Evolutionary conservation across 1,284 basidiomycete species (phyloP), one percentile per base, ranked within the genome.

Genomic region (Sporisorium scitamineum): DNA sequence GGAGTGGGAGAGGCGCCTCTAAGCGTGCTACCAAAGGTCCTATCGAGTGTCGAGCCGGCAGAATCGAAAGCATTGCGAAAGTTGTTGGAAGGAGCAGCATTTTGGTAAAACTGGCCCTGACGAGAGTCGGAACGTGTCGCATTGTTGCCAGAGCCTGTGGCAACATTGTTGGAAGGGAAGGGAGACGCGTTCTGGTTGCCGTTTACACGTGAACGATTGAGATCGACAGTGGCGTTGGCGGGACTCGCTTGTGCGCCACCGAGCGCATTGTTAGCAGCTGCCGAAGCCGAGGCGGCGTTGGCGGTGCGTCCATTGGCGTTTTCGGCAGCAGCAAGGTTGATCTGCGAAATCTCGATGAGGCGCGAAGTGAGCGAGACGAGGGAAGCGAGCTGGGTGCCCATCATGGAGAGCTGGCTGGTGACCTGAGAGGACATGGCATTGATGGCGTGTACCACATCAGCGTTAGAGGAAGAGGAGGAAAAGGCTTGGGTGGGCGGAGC

Each of bases 341-440:
- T 56, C 24, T 76, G 73, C 2, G 68, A 63, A 20, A 76, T 64
- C 57, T 76, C 73, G 59, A 76, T 76, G 34, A 76, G 64, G 10
- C 73, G 63, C 29, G 73, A 68, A 10, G 64, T 70, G 50, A 70
- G 65, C 22, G 73, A 76, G 45, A 76, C 73, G 27, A 76, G 62
- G 22, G 67, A 70, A 7, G 68, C 61, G 3, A 76, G 61, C 61
- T 76, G 73, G 0, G 64, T 76, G 13, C 73, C 73, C 54, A 76
- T 58, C 54, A 76, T 50, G 20, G 73, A 76, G 13, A 76, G 58
- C 50, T 76, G 73, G 42, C 65, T 59, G 57, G 64, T 58, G 53
- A 76, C 54, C 44, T 76, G 73, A 0, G 73, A 65, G 32, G 51
- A 68, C 73, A 76, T 76, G 32, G 64, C 51, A 29, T 76, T 70